These are phyloP conservation scores for Pyrenochaeta sp. DNA, from an alignment of 2,329 filamentous ascomycete genomes.

Conservation along the genomic window DNA sequence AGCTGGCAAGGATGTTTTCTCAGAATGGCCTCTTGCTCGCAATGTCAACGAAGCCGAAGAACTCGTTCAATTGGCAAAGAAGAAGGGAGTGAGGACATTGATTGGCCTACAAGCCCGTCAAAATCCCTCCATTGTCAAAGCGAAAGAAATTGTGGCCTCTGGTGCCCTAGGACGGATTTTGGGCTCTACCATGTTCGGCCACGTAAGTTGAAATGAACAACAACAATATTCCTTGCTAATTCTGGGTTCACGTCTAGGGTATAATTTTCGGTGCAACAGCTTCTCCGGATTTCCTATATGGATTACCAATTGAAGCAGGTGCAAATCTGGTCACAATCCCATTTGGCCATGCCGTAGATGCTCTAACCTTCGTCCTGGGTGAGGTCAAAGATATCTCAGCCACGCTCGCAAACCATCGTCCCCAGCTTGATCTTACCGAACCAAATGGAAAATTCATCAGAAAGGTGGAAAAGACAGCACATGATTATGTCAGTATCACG, in stretches of 20 bases:
- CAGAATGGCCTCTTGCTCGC: slow-evolving; percentile 59
- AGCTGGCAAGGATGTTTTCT: slow-evolving; percentile 53
- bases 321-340: slow-evolving; percentile 54
- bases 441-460: slow-evolving; percentile 21
- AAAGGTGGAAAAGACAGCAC: slow-evolving; percentile 33
- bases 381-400: slow-evolving; percentile 36
- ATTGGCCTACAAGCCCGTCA: slow-evolving; percentile 58
- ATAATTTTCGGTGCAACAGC: slow-evolving; percentile 28
- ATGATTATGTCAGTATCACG: slow-evolving; percentile 37
- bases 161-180: slow-evolving; percentile 56
- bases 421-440: slow-evolving; percentile 29
- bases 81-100: slow-evolving; percentile 53
- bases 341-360: slow-evolving; percentile 46
- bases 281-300: slow-evolving; percentile 53
- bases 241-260: slow-evolving; percentile 12
- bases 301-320: slow-evolving; percentile 56
- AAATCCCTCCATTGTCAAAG: slow-evolving; percentile 49
- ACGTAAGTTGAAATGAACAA: slow-evolving; percentile 8
- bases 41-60: slow-evolving; percentile 53
- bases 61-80: slow-evolving; percentile 51
- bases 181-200: slow-evolving; percentile 42
- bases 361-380: slow-evolving; percentile 38
- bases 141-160: slow-evolving; percentile 52
- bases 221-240: background rate
- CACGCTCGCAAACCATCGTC: slow-evolving; percentile 30